These are phyloP conservation scores for Corchorus capsularis DNA, from an alignment of 345 rosid genomes.

Conservation along the genomic window DNA sequence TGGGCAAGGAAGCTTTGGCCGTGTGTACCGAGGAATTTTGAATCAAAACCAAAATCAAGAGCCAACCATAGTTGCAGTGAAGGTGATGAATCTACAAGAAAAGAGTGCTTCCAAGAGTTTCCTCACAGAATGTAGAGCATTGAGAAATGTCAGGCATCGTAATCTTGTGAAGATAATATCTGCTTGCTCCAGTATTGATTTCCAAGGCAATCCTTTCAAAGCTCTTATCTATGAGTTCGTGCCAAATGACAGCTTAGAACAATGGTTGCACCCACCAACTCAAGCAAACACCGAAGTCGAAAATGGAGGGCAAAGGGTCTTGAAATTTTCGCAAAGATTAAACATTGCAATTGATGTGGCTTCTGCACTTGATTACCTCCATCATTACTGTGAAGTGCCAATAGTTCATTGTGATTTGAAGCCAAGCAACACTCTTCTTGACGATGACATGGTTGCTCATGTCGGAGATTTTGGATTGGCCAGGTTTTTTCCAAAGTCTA, in stretches of 20 bases:
- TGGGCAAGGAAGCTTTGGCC: slow-evolving; percentile 32
- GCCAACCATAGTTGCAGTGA: not conserved
- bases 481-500: slow-evolving; percentile 18
- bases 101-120: slow-evolving; percentile 16
- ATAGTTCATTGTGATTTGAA: slow-evolving; percentile 46
- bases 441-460: slow-evolving; percentile 26
- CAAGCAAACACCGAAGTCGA: not conserved
- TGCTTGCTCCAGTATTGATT: slow-evolving; percentile 17
- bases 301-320: slow-evolving; percentile 13
- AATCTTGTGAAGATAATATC: slow-evolving; percentile 23
- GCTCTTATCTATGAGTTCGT: slow-evolving; percentile 23
- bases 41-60: not conserved
- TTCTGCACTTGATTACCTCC: slow-evolving; percentile 36
- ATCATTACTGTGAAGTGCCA: slow-evolving; percentile 21
- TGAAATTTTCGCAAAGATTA: slow-evolving; percentile 38
- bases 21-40: slow-evolving; percentile 8
- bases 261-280: slow-evolving; percentile 2
- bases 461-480: slow-evolving; percentile 44
- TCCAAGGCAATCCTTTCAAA: slow-evolving; percentile 18
- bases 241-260: slow-evolving; percentile 14
- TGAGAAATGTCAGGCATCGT: slow-evolving; percentile 5
- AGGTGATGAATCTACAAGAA: slow-evolving; percentile 17
- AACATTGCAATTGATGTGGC: slow-evolving; percentile 39
- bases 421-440: slow-evolving; percentile 54
- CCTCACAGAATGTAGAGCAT: slow-evolving; percentile 10